phyloP scores from a whole-genome alignment of 805 yeast genomes.

The Ogataea haglerorum region DNA sequence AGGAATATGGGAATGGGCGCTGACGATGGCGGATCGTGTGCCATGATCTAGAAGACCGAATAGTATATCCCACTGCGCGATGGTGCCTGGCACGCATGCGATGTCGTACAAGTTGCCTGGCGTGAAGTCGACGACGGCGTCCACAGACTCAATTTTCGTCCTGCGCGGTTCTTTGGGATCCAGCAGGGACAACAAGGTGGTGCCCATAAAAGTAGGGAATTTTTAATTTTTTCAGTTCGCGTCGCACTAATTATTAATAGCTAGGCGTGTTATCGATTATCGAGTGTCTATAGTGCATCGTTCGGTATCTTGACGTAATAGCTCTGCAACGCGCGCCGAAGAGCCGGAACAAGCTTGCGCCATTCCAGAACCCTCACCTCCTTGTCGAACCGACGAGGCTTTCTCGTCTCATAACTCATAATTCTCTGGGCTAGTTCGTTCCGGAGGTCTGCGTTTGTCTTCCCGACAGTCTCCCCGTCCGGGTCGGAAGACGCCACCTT shows the following conservation, averaged over 20 bases:
- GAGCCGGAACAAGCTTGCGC: constrained; percentile 57
- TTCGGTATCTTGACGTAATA: constrained; percentile 59
- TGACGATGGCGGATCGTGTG: constrained; percentile 2
- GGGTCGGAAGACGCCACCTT: constrained; percentile 22
- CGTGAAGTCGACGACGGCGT: constrained; percentile 1
- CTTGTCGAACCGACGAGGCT: constrained; percentile 67
- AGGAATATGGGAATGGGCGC: constrained; percentile 19
- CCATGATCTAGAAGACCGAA: constrained; percentile 17
- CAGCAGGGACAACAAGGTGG: constrained; percentile 7
- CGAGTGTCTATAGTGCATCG: constrained; percentile 8
- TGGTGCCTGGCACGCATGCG: constrained; percentile 26
- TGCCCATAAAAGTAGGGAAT: not conserved
- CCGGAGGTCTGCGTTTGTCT: constrained; percentile 37
- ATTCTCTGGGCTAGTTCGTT: constrained; percentile 60
- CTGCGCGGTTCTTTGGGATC: not conserved
- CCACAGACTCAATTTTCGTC: constrained; percentile 1
- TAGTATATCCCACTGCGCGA: constrained; percentile 29
- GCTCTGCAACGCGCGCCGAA: constrained; percentile 61
- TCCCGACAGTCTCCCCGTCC: constrained; percentile 9
- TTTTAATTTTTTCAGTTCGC: not conserved
- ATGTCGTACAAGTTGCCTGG: constrained; percentile 27
- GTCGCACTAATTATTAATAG: not conserved
- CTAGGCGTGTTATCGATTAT: not conserved
- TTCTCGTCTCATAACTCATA: constrained; percentile 58
- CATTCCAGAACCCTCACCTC: constrained; percentile 61